A percentile compares a stretch with the other conserved stretches of the same genome.
phyloP scores from a whole-genome alignment of 1,284 basidiomycete genomes.

The Apiotrichum veenhuisii region DNA sequence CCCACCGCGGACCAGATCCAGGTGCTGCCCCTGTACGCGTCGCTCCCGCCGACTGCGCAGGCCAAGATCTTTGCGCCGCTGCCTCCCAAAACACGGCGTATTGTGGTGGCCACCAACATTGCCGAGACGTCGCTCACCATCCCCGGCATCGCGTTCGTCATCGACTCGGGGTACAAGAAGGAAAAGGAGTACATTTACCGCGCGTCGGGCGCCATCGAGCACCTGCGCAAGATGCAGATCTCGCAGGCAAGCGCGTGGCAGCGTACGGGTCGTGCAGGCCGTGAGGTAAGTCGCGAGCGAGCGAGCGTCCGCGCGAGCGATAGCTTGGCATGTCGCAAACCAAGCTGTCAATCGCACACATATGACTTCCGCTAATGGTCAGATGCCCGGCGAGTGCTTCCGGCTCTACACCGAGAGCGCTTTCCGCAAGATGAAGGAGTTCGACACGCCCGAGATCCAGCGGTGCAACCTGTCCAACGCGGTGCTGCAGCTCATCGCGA shows the following conservation, averaged over 20 bases:
- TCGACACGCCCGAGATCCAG: conserved; percentile 80
- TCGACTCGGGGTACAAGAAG: conserved; percentile 93
- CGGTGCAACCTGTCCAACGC: conserved; percentile 77
- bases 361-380: background rate
- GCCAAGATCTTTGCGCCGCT: conserved; percentile 70
- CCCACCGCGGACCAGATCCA: conserved; percentile 60
- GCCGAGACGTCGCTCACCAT: conserved; percentile 99
- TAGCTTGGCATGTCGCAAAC: too few species aligned
- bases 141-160: conserved; percentile 89
- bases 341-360: too few species aligned
- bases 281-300: conserved; percentile 55
- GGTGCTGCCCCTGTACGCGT: conserved; percentile 77
- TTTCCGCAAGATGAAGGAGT: conserved; percentile 62
- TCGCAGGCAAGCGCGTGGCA: conserved; percentile 82
- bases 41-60: conserved; percentile 73
- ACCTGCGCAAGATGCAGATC: conserved; percentile 76
- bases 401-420: conserved; percentile 79
- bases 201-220: conserved; percentile 78
- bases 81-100: conserved; percentile 71
- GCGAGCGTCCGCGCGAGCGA: too few species aligned
- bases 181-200: conserved; percentile 81
- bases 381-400: conserved; percentile 75
- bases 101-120: conserved; percentile 91
- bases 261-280: conserved; percentile 82
- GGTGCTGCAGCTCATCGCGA: conserved; percentile 76